Evolutionary conservation across 352 stramenopile species (phyloP).

Genomic region (Pythium plurisporium): DNA sequence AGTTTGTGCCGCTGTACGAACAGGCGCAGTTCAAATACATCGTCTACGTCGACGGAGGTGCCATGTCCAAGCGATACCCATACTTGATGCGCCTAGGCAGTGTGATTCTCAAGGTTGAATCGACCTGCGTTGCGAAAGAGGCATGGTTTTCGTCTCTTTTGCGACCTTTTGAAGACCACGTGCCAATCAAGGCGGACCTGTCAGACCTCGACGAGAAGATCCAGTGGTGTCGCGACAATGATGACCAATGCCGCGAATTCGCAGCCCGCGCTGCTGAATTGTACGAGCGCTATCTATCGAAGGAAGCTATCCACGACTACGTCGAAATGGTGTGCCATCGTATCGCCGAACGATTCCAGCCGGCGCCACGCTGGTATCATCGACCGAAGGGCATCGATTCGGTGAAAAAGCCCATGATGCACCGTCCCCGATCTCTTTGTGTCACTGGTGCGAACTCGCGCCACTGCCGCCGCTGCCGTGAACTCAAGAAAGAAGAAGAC

Average conservation of each 20-base stretch:
- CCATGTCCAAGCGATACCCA: constrained; percentile 96
- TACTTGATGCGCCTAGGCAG: constrained; percentile 98
- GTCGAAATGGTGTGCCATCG: constrained; percentile 94
- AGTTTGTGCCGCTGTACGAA: constrained; percentile 98
- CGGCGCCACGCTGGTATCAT: constrained; percentile 56
- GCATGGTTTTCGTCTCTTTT: constrained; percentile 98
- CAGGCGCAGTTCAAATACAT: constrained; percentile 97
- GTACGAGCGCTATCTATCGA: constrained; percentile 91
- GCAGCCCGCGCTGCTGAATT: constrained; percentile 91
- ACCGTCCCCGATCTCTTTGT: constrained; percentile 49
- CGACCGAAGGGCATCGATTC: constrained; percentile 50
- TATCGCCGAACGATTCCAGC: constrained; percentile 87
- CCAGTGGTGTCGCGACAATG: constrained; percentile 95
- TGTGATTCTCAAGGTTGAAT: constrained; percentile 96
- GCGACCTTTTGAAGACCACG: constrained; percentile 95
- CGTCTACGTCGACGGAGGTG: constrained; percentile 97
- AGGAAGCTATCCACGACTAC: constrained; percentile 95
- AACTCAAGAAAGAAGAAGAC: constrained; percentile 64
- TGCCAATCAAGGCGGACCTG: constrained; percentile 95
- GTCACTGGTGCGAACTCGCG: constrained; percentile 48
- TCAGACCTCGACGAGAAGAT: constrained; percentile 98
- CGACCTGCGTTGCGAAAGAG: constrained; percentile 92
- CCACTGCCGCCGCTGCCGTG: constrained; percentile 62
- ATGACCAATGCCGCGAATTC: constrained; percentile 96
- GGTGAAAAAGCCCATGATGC: constrained; percentile 55